Conservation (phyloP, 2,329 filamentous ascomycete genomes). For the Exophiala mesophila region DNA sequence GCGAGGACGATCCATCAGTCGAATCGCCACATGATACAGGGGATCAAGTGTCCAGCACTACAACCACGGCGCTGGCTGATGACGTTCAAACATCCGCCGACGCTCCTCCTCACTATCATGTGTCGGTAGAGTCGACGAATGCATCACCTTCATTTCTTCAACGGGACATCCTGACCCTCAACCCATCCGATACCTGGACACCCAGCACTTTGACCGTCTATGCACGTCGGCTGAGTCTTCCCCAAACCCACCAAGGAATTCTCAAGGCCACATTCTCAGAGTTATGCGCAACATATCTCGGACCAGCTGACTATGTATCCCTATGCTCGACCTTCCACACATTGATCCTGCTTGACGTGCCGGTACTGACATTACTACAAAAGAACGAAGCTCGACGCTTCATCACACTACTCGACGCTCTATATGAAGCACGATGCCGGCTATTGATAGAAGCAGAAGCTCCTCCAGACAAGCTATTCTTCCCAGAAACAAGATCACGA, state of each 20-base stretch:
- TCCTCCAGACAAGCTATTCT: slow-evolving; percentile 70
- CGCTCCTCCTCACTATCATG: slow-evolving; percentile 25
- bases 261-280: slow-evolving; percentile 63
- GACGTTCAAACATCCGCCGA: slow-evolving; percentile 16
- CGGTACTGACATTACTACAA: slow-evolving; percentile 59
- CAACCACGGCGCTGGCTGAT: neutral
- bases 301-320: slow-evolving; percentile 77
- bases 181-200: slow-evolving; percentile 19
- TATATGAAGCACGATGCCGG: slow-evolving; percentile 78
- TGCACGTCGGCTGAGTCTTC: slow-evolving; percentile 42
- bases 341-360: slow-evolving; percentile 66
- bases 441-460: slow-evolving; percentile 63
- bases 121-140: slow-evolving; percentile 3
- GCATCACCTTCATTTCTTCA: neutral
- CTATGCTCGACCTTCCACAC: slow-evolving; percentile 77
- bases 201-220: slow-evolving; percentile 25
- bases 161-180: slow-evolving; percentile 16
- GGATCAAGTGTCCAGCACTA: neutral
- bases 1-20: neutral
- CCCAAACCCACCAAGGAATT: slow-evolving; percentile 49
- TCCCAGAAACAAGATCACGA: slow-evolving; percentile 52
- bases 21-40: neutral
- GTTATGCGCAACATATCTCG: slow-evolving; percentile 61
- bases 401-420: slow-evolving; percentile 73
- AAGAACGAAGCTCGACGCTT: slow-evolving; percentile 79